phyloP scores from a whole-genome alignment of 2,329 filamentous ascomycete species.

The Colletotrichum orbiculare region DNA sequence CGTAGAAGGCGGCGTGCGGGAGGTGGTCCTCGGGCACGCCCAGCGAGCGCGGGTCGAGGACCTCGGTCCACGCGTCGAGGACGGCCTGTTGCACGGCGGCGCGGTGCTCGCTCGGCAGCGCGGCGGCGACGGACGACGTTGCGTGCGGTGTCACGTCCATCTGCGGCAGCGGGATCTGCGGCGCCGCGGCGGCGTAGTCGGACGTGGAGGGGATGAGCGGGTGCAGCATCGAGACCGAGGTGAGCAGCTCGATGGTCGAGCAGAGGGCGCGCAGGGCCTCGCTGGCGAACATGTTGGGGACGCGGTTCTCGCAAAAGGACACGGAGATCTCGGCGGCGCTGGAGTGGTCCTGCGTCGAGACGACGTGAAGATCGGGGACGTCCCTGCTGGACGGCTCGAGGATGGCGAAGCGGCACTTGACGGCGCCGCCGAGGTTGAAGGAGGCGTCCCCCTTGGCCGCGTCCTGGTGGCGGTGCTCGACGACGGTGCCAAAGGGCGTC shows the following conservation, averaged over 20 bases:
- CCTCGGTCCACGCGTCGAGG: conserved; percentile 55
- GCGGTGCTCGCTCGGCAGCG: conserved; percentile 53
- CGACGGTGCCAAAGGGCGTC: conserved; percentile 64
- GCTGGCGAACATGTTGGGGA: conserved; percentile 54
- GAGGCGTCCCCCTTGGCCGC: conserved; percentile 49
- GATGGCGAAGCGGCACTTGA: conserved; percentile 57
- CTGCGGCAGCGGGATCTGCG: conserved; percentile 55
- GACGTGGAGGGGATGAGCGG: conserved; percentile 56
- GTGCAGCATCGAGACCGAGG: conserved; percentile 58
- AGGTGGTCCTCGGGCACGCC: conserved; percentile 54
- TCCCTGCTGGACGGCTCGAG: conserved; percentile 54
- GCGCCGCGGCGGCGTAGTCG: conserved; percentile 52
- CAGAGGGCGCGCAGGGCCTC: conserved; percentile 58
- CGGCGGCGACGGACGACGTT: conserved; percentile 38
- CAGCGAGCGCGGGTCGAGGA: conserved; percentile 53
- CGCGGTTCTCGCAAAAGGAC: conserved; percentile 57
- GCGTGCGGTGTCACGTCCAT: conserved; percentile 39
- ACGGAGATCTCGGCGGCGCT: conserved; percentile 55
- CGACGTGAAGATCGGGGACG: conserved; percentile 58
- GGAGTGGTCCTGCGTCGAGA: conserved; percentile 51
- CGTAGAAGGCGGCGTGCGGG: conserved; percentile 60
- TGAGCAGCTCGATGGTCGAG: conserved; percentile 57
- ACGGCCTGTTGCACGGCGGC: conserved; percentile 55
- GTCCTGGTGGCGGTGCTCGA: conserved; percentile 61
- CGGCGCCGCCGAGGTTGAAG: conserved; percentile 58